Base-by-base conservation (phyloP, 2,329 filamentous ascomycete genomes). In the Hypoxylon rubiginosum region DNA sequence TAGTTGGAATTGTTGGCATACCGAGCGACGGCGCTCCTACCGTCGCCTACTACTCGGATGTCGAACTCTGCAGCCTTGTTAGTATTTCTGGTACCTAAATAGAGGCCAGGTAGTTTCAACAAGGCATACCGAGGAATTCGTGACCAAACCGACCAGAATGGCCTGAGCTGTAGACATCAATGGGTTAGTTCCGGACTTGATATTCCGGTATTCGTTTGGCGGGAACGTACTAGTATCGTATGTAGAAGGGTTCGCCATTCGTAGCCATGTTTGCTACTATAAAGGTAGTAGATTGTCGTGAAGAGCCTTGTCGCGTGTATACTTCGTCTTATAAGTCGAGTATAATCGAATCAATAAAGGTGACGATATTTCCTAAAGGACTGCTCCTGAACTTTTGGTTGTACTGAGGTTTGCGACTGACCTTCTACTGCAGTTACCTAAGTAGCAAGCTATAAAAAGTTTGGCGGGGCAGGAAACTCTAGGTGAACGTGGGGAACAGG, bases 1-100 rank as follows among this genome's bases (percentile, higher is more conserved):
- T 99, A 99, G 82, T 99, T 99, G 62, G 95, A 98, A 82, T 99
- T 99, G 86, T 99, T 99, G 70, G 96, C 96, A 82, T 99, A 99
- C 81, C 96, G 91, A 32, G 95, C 94, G 56, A 96, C 92, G 7
- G 96, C 96, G 78, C 94, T 97, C 67, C 93, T 90, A 55, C 96
- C 96, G 79, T 99, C 96, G 58, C 93, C 93, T 49, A 98, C 88
- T 24, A 94, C 93, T 60, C 95, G 89, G 76, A 99, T 96, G 79
- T 99, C 96, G 79, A 99, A 99, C 81, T 99, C 95, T 98, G 72
- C 1, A 19, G 66, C 75, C 69, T 67, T 66, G 65, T 68, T 56
- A 70, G 69, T 74, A 41, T 71, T 50, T 21, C 39, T 39, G 3
- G 24, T 59, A 15, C 28, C 34, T 13, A 19, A 2, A 10, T 34